Evolutionary conservation across 2,329 filamentous ascomycete genomes (phyloP), one percentile per base, ranked within the genome.

Genomic region (Hypoxylon sp.): DNA sequence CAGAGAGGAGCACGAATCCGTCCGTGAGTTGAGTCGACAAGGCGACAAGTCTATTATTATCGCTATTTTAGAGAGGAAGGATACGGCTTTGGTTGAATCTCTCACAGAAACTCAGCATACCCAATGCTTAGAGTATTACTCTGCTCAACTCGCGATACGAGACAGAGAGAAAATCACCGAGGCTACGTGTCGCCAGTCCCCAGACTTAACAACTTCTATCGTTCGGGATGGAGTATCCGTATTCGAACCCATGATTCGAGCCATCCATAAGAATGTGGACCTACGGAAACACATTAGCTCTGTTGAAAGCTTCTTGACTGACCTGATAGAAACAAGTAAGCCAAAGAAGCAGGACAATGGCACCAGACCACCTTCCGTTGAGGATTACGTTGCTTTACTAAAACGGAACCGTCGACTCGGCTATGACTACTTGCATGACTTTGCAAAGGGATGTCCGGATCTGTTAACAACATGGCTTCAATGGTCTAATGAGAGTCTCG

Each of bases 191-290:
- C 81, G 82, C 9, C 78, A 83, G 34, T 82, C 78, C 16, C 89
- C 90, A 0, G 90, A 93, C 61, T 76, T 88, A 7, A 76, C 91
- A n/a, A 92, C 89, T 0, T 78, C 83, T 6, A 78, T 83, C 1
- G 73, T 92, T 36, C 79, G 81, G 20, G 86, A 90, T 49, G 69
- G 78, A 0, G 80, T 91, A 4, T 75, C 78, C 0, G 85, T 86
- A 2, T 90, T 89, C 59, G 89, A 91, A 42, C 88, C 88, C 0
- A 83, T 91, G 51, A 90, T 94, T 47, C 79, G 89, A 15, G 74
- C 78, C 2, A 75, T 92, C 5, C 90, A 93, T 66, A 81, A 88
- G 44, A 80, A 81, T 2, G 80, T 91, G 16, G 87, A 92, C 63
- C 76, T 93, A 4, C 83, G 82, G 23, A 84, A 84, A 27, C 88